A percentile compares a stretch with the other conserved stretches of the same genome.
Evolutionary conservation across 2,329 filamentous ascomycete species (phyloP).

Genomic region (Thyridium curvatum): DNA sequence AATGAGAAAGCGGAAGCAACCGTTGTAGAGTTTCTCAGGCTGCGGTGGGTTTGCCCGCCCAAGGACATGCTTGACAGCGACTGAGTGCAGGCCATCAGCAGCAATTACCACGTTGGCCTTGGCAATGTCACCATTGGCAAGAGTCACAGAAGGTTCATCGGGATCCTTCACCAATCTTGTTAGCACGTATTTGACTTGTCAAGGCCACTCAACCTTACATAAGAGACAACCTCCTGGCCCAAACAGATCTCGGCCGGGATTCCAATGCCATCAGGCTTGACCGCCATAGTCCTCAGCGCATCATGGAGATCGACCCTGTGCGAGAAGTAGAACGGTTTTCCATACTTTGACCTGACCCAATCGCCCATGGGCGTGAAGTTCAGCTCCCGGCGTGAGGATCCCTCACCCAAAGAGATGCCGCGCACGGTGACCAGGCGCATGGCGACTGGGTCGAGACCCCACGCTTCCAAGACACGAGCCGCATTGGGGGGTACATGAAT

Average conservation of each 20-base stretch:
- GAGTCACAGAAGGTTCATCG: conserved; percentile 16
- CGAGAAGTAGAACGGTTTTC: conserved; percentile 24
- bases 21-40: conserved; percentile 18
- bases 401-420: too few species aligned
- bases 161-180: conserved; percentile 17
- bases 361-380: conserved; percentile 4
- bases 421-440: conserved; percentile 16
- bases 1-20: conserved; percentile 29
- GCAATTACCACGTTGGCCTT: conserved; percentile 32
- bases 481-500: conserved; percentile 31
- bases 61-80: conserved; percentile 18
- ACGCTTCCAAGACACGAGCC: conserved; percentile 23
- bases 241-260: conserved; percentile 17
- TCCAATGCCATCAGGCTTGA: conserved; percentile 15
- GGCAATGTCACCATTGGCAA: conserved; percentile 19
- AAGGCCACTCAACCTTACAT: conserved; percentile 18
- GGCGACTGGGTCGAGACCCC: conserved; percentile 24
- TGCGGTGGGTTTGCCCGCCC: conserved; percentile 17
- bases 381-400: conserved; percentile 6
- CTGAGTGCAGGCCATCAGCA: conserved; percentile 36
- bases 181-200: too few species aligned
- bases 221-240: conserved; percentile 14
- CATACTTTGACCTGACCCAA: conserved; percentile 16
- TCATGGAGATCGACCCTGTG: conserved; percentile 34
- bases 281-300: conserved; percentile 25